Percentiles rank a stretch among this genome's conserved stretches.
Conservation (phyloP, 2,329 filamentous ascomycete genomes). For the Orbilia oligospora region DNA sequence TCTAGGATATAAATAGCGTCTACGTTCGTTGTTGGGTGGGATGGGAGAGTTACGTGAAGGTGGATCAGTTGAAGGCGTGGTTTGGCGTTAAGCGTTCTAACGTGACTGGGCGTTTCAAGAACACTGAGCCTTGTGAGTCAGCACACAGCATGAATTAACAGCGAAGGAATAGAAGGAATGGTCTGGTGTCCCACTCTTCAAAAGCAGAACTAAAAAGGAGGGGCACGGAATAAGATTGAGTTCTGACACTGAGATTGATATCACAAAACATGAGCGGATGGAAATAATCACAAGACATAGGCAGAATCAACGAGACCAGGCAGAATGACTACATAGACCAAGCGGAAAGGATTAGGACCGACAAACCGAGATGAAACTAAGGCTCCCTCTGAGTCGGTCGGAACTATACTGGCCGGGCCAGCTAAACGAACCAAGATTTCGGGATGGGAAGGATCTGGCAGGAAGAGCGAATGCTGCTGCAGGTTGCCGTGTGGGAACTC, state of each 20-base stretch:
- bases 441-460: constrained; percentile 32
- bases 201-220: not conserved
- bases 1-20: constrained; percentile 21
- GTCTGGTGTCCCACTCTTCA: not conserved
- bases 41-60: constrained; percentile 17
- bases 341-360: constrained; percentile 3
- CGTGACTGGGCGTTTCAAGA: constrained; percentile 52
- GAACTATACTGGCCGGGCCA: not conserved
- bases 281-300: constrained; percentile 18
- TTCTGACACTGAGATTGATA: constrained; percentile 12
- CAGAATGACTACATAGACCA: constrained; percentile 20
- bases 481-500: constrained; percentile 37
- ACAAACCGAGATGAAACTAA: constrained; percentile 24
- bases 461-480: constrained; percentile 33
- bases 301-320: too few relatives aligned
- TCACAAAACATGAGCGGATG: constrained; percentile 2
- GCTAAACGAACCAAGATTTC: constrained; percentile 24
- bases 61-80: constrained; percentile 31
- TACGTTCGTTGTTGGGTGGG: constrained; percentile 7
- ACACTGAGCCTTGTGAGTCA: constrained; percentile 49
- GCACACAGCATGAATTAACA: constrained; percentile 13
- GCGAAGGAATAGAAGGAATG: constrained; percentile 7
- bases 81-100: constrained; percentile 50
- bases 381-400: constrained; percentile 3
- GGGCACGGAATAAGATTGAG: constrained; percentile 5